Evolutionary conservation across 2,329 filamentous ascomycete genomes (phyloP).

Genomic region (Diaporthe aspalathi): DNA sequence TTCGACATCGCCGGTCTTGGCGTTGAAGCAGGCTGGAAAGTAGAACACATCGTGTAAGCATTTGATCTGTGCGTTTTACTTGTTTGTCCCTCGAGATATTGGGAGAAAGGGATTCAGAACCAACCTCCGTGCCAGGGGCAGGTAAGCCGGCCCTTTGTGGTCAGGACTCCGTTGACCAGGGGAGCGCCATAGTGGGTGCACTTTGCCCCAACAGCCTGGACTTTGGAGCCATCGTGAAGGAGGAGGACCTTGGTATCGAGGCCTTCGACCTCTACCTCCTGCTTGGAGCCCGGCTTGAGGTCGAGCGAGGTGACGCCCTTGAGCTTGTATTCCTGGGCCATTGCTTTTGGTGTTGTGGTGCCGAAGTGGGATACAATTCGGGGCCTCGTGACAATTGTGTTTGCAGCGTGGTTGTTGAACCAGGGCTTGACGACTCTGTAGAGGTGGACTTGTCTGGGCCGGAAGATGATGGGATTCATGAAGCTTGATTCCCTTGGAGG

Average conservation of each 20-base stretch:
- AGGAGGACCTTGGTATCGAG: slow-evolving; percentile 90
- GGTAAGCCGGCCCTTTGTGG: slow-evolving; percentile 83
- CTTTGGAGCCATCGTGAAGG: slow-evolving; percentile 78
- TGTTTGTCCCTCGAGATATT: not conserved
- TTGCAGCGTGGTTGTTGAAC: not conserved
- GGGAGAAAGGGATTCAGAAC: slow-evolving; percentile 39
- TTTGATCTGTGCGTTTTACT: too few species aligned
- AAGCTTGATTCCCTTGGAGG: not conserved
- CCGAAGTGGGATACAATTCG: not conserved
- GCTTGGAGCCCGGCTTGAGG: slow-evolving; percentile 83
- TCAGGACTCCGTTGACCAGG: slow-evolving; percentile 85
- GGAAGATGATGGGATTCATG: slow-evolving; percentile 32
- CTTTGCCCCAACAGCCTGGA: slow-evolving; percentile 84
- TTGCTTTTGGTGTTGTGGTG: slow-evolving; percentile 48
- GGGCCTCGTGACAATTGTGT: not conserved
- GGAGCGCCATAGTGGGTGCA: slow-evolving; percentile 96
- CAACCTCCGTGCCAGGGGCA: slow-evolving; percentile 97
- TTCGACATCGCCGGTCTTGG: slow-evolving; percentile 90
- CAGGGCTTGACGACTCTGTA: slow-evolving; percentile 22
- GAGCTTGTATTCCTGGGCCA: slow-evolving; percentile 74
- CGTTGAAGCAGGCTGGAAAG: slow-evolving; percentile 85
- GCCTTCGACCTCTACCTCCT: slow-evolving; percentile 91
- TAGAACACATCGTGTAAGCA: slow-evolving; percentile 32
- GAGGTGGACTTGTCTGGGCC: slow-evolving; percentile 14
- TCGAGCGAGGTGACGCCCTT: slow-evolving; percentile 81